Percentiles rank a stretch among this genome's conserved stretches.
Evolutionary conservation across 129 eudicot species (phyloP).

Genomic region (Chrysanthemum seticuspe): DNA sequence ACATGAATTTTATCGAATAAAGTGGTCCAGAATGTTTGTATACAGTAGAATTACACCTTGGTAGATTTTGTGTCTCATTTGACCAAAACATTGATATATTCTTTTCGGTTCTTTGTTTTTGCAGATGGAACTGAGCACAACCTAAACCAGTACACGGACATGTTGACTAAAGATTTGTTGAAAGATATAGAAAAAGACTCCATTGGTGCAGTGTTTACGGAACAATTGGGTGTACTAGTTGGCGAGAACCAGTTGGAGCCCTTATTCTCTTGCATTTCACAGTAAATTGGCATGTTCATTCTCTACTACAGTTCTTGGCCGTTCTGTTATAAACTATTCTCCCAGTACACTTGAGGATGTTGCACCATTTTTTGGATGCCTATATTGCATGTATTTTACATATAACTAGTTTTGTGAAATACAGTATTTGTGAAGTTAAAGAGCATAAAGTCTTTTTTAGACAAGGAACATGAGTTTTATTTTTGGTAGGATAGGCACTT

Average conservation of each 20-base stretch:
- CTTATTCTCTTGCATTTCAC: slow-evolving; percentile 52
- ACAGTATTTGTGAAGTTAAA: too few relatives aligned
- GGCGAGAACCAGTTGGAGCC: slow-evolving; percentile 62
- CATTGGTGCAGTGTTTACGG: slow-evolving; percentile 36
- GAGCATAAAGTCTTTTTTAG: too few relatives aligned
- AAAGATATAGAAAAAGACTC: slow-evolving; percentile 39
- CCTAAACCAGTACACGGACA: slow-evolving; percentile 80
- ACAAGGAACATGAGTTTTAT: too few relatives aligned
- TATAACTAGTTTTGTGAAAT: too few relatives aligned
- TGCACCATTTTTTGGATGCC: background rate
- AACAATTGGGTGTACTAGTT: slow-evolving; percentile 67
- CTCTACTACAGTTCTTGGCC: background rate
- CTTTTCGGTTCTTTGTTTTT: background rate
- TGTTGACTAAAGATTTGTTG: slow-evolving; percentile 50
- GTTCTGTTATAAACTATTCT: background rate
- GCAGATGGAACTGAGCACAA: slow-evolving; percentile 85
- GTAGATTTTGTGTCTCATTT: background rate
- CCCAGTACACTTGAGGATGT: background rate
- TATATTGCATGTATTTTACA: background rate
- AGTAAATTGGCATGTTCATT: slow-evolving; percentile 14
- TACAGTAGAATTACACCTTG: background rate
- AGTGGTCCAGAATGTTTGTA: background rate
- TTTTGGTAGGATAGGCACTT: too few relatives aligned
- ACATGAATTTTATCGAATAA: background rate
- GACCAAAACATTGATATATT: background rate